Evolutionary conservation across 2,329 filamentous ascomycete genomes (phyloP).

Genomic region (Dactylellina parvicollis): DNA sequence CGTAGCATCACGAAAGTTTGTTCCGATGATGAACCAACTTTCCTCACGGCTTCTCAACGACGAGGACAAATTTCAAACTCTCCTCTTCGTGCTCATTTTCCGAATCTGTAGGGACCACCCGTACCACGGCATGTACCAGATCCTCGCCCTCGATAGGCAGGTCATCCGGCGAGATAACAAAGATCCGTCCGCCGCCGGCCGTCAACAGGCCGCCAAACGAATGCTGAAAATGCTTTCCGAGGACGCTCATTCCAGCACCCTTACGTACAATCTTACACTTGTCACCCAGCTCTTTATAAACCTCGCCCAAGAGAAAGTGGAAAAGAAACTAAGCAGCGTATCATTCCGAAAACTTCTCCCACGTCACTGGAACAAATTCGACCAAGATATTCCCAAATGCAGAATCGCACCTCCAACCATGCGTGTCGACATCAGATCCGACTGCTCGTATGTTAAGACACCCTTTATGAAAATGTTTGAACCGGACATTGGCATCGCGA

Average conservation of each 20-base stretch:
- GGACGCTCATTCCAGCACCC: constrained; percentile 12
- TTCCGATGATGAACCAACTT: constrained; percentile 90
- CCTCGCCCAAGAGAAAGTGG: constrained; percentile 61
- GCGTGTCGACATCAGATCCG: constrained; percentile 77
- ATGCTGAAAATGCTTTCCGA: constrained; percentile 41
- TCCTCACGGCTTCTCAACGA: constrained; percentile 87
- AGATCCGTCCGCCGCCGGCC: constrained; percentile 78
- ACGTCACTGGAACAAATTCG: constrained; percentile 45
- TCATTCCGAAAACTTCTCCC: constrained; percentile 59
- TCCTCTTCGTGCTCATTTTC: constrained; percentile 77
- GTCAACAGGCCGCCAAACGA: constrained; percentile 75
- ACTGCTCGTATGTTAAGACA: constrained; percentile 78
- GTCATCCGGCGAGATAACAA: constrained; percentile 69
- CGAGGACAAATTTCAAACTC: constrained; percentile 75
- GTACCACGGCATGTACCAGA: constrained; percentile 96
- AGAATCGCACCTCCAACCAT: constrained; percentile 88
- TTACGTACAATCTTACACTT: constrained; percentile 42
- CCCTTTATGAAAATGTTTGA: constrained; percentile 79
- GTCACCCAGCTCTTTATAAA: constrained; percentile 46
- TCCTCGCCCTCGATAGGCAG: constrained; percentile 74
- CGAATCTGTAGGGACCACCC: constrained; percentile 92
- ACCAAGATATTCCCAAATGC: constrained; percentile 67
- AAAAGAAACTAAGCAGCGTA: constrained; percentile 74
- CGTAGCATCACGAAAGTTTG: constrained; percentile 92
- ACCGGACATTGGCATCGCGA: constrained; percentile 82